Percentiles rank a stretch among this genome's conserved stretches.
These are phyloP conservation scores for Pythium vanterpoolii DNA, from an alignment of 352 stramenopile genomes.

Conservation along the genomic window DNA sequence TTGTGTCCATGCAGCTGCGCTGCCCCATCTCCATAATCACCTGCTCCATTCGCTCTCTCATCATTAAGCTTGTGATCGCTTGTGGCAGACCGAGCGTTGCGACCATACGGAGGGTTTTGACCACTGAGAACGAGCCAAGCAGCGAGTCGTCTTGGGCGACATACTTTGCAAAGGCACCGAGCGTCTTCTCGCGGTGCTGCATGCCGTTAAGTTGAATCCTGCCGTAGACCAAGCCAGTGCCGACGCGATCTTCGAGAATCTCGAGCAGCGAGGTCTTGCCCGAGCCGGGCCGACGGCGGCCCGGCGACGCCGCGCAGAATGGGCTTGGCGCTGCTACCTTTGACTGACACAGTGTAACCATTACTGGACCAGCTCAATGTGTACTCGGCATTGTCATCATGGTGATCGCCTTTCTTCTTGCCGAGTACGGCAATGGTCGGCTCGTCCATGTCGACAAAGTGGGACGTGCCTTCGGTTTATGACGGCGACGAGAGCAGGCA, in stretches of 20 bases:
- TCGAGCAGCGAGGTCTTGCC: conserved; percentile 70
- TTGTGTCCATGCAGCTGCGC: conserved; percentile 44
- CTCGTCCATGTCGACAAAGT: not conserved
- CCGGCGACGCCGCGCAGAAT: conserved; percentile 63
- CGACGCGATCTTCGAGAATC: conserved; percentile 47
- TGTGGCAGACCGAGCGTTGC: conserved; percentile 45
- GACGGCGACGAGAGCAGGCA: conserved; percentile 10
- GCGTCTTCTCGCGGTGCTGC: conserved; percentile 31
- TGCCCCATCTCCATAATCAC: conserved; percentile 73
- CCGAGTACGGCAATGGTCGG: conserved; percentile 4
- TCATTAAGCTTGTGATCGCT: conserved; percentile 38
- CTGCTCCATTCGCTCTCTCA: conserved; percentile 50
- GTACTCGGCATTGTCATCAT: not conserved
- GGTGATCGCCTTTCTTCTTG: not conserved
- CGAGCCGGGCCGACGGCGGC: conserved; percentile 45
- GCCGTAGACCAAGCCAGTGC: conserved; percentile 31
- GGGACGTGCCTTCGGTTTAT: conserved; percentile 2
- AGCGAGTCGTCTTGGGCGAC: conserved; percentile 60
- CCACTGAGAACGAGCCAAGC: conserved; percentile 60
- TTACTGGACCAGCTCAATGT: conserved; percentile 2
- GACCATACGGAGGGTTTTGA: conserved; percentile 62
- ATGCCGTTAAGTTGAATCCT: conserved; percentile 50
- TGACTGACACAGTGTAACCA: not conserved
- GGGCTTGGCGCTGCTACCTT: not conserved
- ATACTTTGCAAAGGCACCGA: conserved; percentile 57